Conservation (phyloP, 139 green algal genomes). For the Chlamydomonas asymmetrica region DNA sequence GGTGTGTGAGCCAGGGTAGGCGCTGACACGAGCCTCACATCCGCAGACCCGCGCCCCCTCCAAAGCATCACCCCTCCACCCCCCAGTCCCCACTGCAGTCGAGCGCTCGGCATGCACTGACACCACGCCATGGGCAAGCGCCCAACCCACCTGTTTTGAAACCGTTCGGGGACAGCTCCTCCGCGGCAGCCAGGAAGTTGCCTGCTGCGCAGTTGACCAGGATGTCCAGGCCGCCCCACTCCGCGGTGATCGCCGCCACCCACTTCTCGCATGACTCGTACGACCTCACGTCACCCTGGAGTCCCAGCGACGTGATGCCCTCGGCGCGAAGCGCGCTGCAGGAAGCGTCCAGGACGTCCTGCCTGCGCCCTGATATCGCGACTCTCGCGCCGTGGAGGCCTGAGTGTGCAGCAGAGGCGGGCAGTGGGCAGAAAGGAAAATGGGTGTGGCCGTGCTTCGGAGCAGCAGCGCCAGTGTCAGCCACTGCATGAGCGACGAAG, state of each 20-base stretch:
- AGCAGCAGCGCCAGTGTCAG: too few relatives aligned
- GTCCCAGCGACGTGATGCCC: slow-evolving; percentile 61
- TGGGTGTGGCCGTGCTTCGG: too few relatives aligned
- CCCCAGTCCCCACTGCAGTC: too few relatives aligned
- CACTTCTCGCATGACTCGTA: slow-evolving; percentile 68
- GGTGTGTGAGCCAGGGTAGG: too few relatives aligned
- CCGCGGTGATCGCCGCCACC: slow-evolving; percentile 15
- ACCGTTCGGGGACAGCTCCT: slow-evolving; percentile 84
- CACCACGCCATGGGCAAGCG: too few relatives aligned
- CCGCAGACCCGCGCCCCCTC: too few relatives aligned
- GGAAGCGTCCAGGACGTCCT: slow-evolving; percentile 71
- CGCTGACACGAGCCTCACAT: too few relatives aligned
- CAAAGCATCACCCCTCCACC: too few relatives aligned
- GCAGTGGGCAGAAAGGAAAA: too few relatives aligned
- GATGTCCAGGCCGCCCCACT: slow-evolving; percentile 72
- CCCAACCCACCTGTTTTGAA: slow-evolving; percentile 82
- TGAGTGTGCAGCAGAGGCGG: slow-evolving; percentile 46
- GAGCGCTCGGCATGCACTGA: too few relatives aligned
- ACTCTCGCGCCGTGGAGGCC: slow-evolving; percentile 82
- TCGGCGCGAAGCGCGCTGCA: slow-evolving; percentile 43
- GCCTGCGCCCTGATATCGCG: slow-evolving; percentile 74
- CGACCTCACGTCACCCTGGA: slow-evolving; percentile 87
- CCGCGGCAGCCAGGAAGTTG: slow-evolving; percentile 83
- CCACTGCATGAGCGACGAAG: too few relatives aligned
- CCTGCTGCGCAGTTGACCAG: slow-evolving; percentile 95